Evolutionary conservation across 2,329 filamentous ascomycete species (phyloP).

Genomic region (Xylariaceae sp.): DNA sequence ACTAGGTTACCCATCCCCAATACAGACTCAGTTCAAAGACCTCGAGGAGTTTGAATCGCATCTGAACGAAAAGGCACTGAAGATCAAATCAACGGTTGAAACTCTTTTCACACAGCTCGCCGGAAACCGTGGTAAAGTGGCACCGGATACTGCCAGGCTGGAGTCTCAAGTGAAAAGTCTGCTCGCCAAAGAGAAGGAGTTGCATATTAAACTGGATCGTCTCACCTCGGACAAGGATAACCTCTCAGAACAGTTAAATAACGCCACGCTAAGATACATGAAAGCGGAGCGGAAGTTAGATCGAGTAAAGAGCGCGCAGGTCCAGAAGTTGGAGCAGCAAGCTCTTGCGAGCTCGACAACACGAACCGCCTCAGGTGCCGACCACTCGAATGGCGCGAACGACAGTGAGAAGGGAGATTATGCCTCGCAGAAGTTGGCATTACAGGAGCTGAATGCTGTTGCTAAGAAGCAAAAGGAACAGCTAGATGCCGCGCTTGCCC

Average conservation of each 20-base stretch:
- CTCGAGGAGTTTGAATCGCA: slow-evolving; percentile 74
- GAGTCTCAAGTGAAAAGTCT: slow-evolving; percentile 71
- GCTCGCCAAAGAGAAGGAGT: slow-evolving; percentile 76
- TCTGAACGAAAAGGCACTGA: slow-evolving; percentile 66
- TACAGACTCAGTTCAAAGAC: slow-evolving; percentile 57
- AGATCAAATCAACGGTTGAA: slow-evolving; percentile 70
- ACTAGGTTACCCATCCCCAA: slow-evolving; percentile 51
- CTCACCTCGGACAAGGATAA: slow-evolving; percentile 75
- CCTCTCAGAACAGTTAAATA: slow-evolving; percentile 79
- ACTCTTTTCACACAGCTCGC: slow-evolving; percentile 58
- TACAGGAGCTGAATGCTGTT: slow-evolving; percentile 71
- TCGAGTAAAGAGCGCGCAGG: slow-evolving; percentile 78
- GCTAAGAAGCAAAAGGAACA: slow-evolving; percentile 85
- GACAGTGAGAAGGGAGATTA: slow-evolving; percentile 49
- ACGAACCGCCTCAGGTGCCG: slow-evolving; percentile 37
- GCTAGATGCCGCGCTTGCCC: slow-evolving; percentile 68
- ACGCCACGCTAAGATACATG: slow-evolving; percentile 84
- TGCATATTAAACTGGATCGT: slow-evolving; percentile 69
- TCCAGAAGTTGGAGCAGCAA: slow-evolving; percentile 87
- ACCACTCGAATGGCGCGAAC: slow-evolving; percentile 49
- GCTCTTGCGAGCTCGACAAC: slow-evolving; percentile 64
- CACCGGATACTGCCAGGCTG: slow-evolving; percentile 65
- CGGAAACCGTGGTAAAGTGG: slow-evolving; percentile 46
- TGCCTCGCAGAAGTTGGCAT: slow-evolving; percentile 67
- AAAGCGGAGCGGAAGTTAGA: slow-evolving; percentile 94